These are phyloP conservation scores for Rhizopus sp. DNA, from an alignment of 371 early-diverging fungal genomes.

Conservation along the genomic window DNA sequence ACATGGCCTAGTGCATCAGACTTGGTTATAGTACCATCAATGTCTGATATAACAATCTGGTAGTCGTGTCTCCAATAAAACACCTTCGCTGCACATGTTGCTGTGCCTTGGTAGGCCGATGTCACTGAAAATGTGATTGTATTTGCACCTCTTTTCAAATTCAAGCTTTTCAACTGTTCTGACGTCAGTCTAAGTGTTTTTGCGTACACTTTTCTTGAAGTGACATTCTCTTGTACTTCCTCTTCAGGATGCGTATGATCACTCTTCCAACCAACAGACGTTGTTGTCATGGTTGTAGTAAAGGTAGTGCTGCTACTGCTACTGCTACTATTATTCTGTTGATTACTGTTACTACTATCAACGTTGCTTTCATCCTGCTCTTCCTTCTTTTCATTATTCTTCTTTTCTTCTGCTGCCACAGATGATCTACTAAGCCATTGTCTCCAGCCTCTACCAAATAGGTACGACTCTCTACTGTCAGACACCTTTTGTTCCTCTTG, in stretches of 20 bases:
- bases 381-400: conserved; percentile 6
- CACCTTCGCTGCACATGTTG: conserved; percentile 79
- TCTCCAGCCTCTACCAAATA: conserved; percentile 50
- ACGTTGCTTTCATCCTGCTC: conserved; percentile 3
- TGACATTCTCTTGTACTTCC: conserved; percentile 8
- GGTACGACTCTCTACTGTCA: conserved; percentile 37
- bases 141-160: conserved; percentile 89
- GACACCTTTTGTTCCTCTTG: conserved; percentile 15
- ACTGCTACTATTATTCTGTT: no score
- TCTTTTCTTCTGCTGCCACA: conserved; percentile 24
- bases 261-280: conserved; percentile 45
- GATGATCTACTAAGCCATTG: conserved; percentile 56
- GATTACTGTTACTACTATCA: no score
- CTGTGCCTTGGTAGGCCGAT: conserved; percentile 74
- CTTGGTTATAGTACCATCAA: conserved; percentile 99
- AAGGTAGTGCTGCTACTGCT: conserved; percentile 23
- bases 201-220: conserved; percentile 63
- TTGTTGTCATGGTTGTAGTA: conserved; percentile 45
- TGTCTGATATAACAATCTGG: conserved; percentile 96
- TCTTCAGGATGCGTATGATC: conserved; percentile 34
- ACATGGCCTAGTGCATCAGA: conserved; percentile 98
- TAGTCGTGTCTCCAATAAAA: conserved; percentile 90
- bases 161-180: conserved; percentile 84
- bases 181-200: conserved; percentile 92
- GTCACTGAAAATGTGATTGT: conserved; percentile 88